Conservation (phyloP, 805 yeast species). For the Wickerhamiella alocasiicola region DNA sequence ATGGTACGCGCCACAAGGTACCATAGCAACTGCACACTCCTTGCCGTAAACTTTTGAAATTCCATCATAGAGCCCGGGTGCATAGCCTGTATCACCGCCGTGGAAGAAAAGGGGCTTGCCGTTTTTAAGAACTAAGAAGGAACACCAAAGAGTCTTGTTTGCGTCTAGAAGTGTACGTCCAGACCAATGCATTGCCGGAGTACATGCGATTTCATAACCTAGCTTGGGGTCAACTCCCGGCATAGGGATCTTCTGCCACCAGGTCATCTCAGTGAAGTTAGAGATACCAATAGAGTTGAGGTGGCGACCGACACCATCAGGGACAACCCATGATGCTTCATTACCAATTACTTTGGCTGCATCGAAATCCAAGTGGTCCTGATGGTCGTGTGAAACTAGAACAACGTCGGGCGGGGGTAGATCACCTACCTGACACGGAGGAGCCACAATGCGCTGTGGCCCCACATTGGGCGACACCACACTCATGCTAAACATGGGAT, state of each 20-base stretch:
- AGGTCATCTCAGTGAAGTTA: slow-evolving; percentile 63
- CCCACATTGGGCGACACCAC: slow-evolving; percentile 55
- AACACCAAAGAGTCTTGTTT: slow-evolving; percentile 78
- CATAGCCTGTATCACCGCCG: slow-evolving; percentile 92
- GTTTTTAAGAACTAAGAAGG: slow-evolving; percentile 57
- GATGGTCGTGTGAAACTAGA: slow-evolving; percentile 86
- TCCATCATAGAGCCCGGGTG: slow-evolving; percentile 54
- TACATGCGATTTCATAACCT: slow-evolving; percentile 66
- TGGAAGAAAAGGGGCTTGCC: slow-evolving; percentile 69
- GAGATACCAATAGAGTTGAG: slow-evolving; percentile 47
- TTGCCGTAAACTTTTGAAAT: slow-evolving; percentile 34
- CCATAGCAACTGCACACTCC: slow-evolving; percentile 16
- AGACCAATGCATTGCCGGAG: slow-evolving; percentile 92
- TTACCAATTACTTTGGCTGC: slow-evolving; percentile 46
- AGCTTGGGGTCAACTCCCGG: slow-evolving; percentile 30
- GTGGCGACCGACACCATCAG: slow-evolving; percentile 56
- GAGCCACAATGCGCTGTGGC: slow-evolving; percentile 70
- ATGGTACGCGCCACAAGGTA: slow-evolving; percentile 92
- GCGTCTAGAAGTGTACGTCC: slow-evolving; percentile 75
- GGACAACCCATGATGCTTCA: slow-evolving; percentile 69
- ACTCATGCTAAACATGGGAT: slow-evolving; percentile 64
- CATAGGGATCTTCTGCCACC: slow-evolving; percentile 72
- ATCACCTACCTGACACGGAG: slow-evolving; percentile 54
- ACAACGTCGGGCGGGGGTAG: slow-evolving; percentile 60
- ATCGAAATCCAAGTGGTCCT: slow-evolving; percentile 75